Evolutionary conservation across 805 yeast genomes (phyloP).

Genomic region (Candida hungchunana): DNA sequence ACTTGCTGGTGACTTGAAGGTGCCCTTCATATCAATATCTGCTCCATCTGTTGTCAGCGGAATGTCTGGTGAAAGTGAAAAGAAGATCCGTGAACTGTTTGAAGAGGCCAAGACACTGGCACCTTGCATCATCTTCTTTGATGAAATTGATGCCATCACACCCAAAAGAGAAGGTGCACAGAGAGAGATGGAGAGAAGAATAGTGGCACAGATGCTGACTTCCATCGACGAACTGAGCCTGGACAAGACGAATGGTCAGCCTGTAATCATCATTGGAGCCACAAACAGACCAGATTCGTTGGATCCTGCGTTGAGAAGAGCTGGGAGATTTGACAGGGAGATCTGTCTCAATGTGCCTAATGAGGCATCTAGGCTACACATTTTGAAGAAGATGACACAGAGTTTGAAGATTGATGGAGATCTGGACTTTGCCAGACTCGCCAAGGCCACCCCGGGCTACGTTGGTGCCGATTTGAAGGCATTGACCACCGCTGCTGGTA

Average conservation of each 20-base stretch:
- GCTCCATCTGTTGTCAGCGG: constrained; percentile 98
- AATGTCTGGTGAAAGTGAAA: constrained; percentile 98
- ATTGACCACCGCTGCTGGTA: constrained; percentile 91
- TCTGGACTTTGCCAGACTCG: constrained; percentile 67
- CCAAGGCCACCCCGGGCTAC: constrained; percentile 93
- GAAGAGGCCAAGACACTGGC: constrained; percentile 89
- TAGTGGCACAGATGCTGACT: constrained; percentile 91
- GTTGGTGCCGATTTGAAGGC: constrained; percentile 98
- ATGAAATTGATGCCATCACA: constrained; percentile 96
- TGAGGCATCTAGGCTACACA: constrained; percentile 73
- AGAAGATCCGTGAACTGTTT: constrained; percentile 85
- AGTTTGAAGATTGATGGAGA: constrained; percentile 62
- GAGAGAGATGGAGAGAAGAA: constrained; percentile 95
- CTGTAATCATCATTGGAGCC: constrained; percentile 93
- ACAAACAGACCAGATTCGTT: constrained; percentile 95
- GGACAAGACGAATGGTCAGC: constrained; percentile 87
- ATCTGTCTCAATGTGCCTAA: constrained; percentile 93
- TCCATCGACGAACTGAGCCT: constrained; percentile 90
- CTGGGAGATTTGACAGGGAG: constrained; percentile 95
- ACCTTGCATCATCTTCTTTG: constrained; percentile 89
- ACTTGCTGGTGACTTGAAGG: constrained; percentile 88
- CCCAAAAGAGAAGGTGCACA: constrained; percentile 98
- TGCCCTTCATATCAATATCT: constrained; percentile 84
- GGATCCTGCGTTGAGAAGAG: constrained; percentile 92
- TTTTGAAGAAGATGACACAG: constrained; percentile 68